Evolutionary conservation across 495 filamentous ascomycete genomes (phyloP).

Genomic region (Xylaria scruposa): DNA sequence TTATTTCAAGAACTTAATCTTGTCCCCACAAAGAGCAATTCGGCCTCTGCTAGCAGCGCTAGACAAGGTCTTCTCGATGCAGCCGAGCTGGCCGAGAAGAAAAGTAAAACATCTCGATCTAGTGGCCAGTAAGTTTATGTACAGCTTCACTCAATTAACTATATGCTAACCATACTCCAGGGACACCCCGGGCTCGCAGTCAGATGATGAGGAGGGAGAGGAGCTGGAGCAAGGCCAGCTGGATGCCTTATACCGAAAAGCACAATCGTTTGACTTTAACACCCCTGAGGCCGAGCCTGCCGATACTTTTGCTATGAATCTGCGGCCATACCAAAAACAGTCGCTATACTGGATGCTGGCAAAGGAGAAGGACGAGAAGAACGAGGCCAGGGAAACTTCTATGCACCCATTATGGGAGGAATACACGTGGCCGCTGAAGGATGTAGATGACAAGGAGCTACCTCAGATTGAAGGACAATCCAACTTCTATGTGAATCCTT

Average conservation of each 20-base stretch:
- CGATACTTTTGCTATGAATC: constrained; percentile 76
- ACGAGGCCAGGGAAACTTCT: constrained; percentile 66
- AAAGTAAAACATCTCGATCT: constrained; percentile 59
- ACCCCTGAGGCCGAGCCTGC: constrained; percentile 86
- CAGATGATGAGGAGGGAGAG: constrained; percentile 83
- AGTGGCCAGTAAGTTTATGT: constrained; percentile 30
- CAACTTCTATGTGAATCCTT: constrained; percentile 93
- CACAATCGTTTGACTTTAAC: constrained; percentile 94
- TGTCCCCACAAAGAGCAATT: constrained; percentile 72
- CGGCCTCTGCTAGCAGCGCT: constrained; percentile 78
- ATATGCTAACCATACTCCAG: constrained; percentile 37
- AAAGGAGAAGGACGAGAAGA: constrained; percentile 83
- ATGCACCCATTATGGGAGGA: constrained; percentile 99
- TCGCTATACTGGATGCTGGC: constrained; percentile 93
- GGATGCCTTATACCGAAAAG: constrained; percentile 92
- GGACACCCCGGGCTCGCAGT: constrained; percentile 51
- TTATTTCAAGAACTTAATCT: constrained; percentile 90
- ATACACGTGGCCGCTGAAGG: constrained; percentile 86
- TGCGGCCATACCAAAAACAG: constrained; percentile 95
- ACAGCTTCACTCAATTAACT: neutral
- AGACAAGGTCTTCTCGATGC: constrained; percentile 82
- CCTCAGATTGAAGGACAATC: constrained; percentile 66
- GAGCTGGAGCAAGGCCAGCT: constrained; percentile 96
- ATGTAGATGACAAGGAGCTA: constrained; percentile 80
- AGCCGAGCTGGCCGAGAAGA: constrained; percentile 82